These are phyloP conservation scores for Hypoxylon lienhwacheense DNA, from an alignment of 495 filamentous ascomycete genomes.

Conservation along the genomic window DNA sequence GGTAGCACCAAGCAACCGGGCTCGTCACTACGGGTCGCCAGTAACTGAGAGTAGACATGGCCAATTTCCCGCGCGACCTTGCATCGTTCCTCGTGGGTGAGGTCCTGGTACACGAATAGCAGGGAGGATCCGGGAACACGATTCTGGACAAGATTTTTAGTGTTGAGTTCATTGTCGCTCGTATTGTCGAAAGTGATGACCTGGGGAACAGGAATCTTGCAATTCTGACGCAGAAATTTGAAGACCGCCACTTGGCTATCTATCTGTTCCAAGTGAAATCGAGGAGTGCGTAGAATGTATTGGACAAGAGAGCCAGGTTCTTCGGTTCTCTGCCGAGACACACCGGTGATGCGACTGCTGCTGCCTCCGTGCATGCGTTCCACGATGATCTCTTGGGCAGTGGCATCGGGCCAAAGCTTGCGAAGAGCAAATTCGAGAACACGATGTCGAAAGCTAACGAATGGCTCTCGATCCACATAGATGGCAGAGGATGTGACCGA, in stretches of 20 bases:
- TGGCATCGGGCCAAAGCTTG: constrained; percentile 15
- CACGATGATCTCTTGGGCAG: constrained; percentile 1
- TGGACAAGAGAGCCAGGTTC: not conserved
- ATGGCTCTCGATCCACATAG: constrained; percentile 3
- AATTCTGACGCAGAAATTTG: not conserved
- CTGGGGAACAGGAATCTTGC: not conserved
- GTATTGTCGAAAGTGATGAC: constrained; percentile 1
- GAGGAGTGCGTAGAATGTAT: constrained; percentile 14
- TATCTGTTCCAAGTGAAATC: not conserved
- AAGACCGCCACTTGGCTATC: not conserved
- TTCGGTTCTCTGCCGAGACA: not conserved
- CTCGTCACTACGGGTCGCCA: not conserved
- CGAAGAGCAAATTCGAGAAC: constrained; percentile 2
- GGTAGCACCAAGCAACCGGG: not conserved
- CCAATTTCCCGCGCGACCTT: constrained; percentile 10
- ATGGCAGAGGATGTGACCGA: constrained; percentile 4
- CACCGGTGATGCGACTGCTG: constrained; percentile 4
- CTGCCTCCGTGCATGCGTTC: constrained; percentile 7
- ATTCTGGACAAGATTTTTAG: constrained; percentile 5
- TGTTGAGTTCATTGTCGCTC: not conserved
- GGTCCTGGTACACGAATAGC: not conserved
- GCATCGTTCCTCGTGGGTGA: constrained; percentile 4
- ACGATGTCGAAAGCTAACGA: not conserved
- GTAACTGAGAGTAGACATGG: not conserved
- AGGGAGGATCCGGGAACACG: constrained; percentile 2